Percentiles rank a stretch among this genome's conserved stretches.
Conservation (phyloP, 2,329 filamentous ascomycete species). For the Scedosporium boydii region DNA sequence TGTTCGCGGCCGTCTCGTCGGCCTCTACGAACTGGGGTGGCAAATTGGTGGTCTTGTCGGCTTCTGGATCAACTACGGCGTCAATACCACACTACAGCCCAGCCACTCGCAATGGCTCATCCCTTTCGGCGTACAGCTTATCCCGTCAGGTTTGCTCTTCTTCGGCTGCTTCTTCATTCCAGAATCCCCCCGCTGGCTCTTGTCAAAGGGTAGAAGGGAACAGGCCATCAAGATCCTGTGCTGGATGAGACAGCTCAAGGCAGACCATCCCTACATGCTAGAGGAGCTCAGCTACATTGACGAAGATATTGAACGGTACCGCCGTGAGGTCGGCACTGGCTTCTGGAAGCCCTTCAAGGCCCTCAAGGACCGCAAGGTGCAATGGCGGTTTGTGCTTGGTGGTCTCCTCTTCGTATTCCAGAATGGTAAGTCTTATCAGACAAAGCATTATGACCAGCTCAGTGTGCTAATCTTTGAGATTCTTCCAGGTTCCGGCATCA, state of each 20-base stretch:
- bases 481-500: slow-evolving; percentile 54
- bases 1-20: slow-evolving; percentile 54
- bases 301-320: slow-evolving; percentile 2
- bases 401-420: slow-evolving; percentile 62
- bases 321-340: neutral
- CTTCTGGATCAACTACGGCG: slow-evolving; percentile 58
- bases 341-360: slow-evolving; percentile 4
- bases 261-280: slow-evolving; percentile 3
- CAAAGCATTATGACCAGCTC: too few relatives aligned
- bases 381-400: neutral
- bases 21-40: slow-evolving; percentile 58
- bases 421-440: slow-evolving; percentile 32
- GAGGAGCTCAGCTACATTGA: slow-evolving; percentile 3
- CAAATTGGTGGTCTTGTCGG: slow-evolving; percentile 55
- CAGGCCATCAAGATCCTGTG: slow-evolving; percentile 1
- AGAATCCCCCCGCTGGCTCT: slow-evolving; percentile 57
- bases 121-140: slow-evolving; percentile 36
- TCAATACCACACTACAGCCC: slow-evolving; percentile 34
- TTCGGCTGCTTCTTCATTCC: slow-evolving; percentile 49
- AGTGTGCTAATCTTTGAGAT: neutral
- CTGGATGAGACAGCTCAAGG: slow-evolving; percentile 2
- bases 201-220: slow-evolving; percentile 3
- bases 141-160: slow-evolving; percentile 51
- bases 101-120: slow-evolving; percentile 44
- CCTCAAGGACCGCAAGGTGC: neutral